Evolutionary conservation across 2,329 filamentous ascomycete species (phyloP), one percentile per base, ranked within the genome.

Genomic region (Colletotrichum musae): DNA sequence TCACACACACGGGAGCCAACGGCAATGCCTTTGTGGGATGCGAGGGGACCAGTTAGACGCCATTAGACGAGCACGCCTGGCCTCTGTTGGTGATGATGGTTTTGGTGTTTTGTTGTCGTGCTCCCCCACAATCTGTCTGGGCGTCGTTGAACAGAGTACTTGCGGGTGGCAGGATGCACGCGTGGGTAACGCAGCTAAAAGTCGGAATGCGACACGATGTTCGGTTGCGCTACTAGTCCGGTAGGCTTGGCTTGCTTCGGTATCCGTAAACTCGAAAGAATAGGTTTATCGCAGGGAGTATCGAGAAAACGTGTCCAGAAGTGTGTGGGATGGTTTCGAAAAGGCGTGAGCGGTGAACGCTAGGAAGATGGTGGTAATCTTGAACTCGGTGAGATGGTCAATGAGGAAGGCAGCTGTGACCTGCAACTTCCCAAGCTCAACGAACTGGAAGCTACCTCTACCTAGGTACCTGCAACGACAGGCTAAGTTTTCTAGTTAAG

Each of bases 1-100:
- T 93, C 71, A 93, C 92, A 0, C 91, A 93, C 75, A 91, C 89
- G 13, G 91, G 91, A 18, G 91, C 91, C n/a, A 88, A 85, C 59
- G 89, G 89, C 47, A 90, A 93, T 76, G 82, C 86, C 79, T 93
- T 93, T 80, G 89, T 93, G 67, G 87, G 83, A 26, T 93, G 91
- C 79, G 75, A 75, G 24, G 48, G 56, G 16, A 50, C 57, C 13
- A 43, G 15, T 24, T 64, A 32, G 45, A 58, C 18, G 39, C 16
- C 48, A 12, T 24, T 58, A 43, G 48, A 58, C 18, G 39, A 13
- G 41, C 15, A 48, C 41, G 21, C 24, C 18, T 21, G n/a, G 54
- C 9, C 18, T 36, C 50, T 51, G 62, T 66, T 69, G 52, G 58
- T 43, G 54, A 32, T 56, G 41, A 61, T 66, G 24, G 43, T 56